phyloP scores from a whole-genome alignment of 768 basidiomycete genomes.

The Thelephora aurantiotincta region DNA sequence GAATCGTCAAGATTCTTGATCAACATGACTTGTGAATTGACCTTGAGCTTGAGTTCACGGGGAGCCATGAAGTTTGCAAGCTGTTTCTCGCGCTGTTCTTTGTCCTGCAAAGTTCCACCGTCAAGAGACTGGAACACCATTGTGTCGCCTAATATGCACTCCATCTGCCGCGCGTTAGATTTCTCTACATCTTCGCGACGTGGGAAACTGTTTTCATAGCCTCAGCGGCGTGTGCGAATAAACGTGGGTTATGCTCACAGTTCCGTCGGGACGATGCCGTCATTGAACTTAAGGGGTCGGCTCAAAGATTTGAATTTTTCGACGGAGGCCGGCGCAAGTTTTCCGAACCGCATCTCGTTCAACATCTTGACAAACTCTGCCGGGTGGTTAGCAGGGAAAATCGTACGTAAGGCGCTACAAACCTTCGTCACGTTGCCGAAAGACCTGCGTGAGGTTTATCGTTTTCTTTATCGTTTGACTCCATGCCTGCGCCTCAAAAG shows the following conservation, averaged over 20 bases:
- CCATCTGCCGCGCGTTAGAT: constrained; percentile 64
- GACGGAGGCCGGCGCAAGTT: constrained; percentile 49
- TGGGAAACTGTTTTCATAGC: constrained; percentile 51
- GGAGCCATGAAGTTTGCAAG: constrained; percentile 90
- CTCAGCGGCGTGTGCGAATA: not conserved
- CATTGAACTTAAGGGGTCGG: constrained; percentile 57
- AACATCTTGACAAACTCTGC: constrained; percentile 90
- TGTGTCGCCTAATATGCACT: constrained; percentile 36
- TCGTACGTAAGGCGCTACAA: constrained; percentile 12
- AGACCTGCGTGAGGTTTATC: constrained; percentile 91
- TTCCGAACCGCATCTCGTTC: constrained; percentile 95
- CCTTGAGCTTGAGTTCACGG: constrained; percentile 45
- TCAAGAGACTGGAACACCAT: constrained; percentile 47
- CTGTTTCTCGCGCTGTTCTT: constrained; percentile 54
- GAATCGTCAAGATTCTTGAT: constrained; percentile 88
- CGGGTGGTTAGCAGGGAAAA: not conserved
- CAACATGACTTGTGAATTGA: constrained; percentile 80
- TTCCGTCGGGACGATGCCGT: constrained; percentile 83
- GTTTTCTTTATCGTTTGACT: constrained; percentile 56
- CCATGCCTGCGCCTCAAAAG: constrained; percentile 85
- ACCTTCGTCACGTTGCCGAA: constrained; percentile 89
- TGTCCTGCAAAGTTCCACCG: constrained; percentile 40
- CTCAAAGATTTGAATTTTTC: constrained; percentile 55
- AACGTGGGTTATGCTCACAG: constrained; percentile 35
- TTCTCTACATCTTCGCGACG: constrained; percentile 83